These are phyloP conservation scores for Fusarium paranaense DNA, from an alignment of 2,329 filamentous ascomycete genomes.

Conservation along the genomic window DNA sequence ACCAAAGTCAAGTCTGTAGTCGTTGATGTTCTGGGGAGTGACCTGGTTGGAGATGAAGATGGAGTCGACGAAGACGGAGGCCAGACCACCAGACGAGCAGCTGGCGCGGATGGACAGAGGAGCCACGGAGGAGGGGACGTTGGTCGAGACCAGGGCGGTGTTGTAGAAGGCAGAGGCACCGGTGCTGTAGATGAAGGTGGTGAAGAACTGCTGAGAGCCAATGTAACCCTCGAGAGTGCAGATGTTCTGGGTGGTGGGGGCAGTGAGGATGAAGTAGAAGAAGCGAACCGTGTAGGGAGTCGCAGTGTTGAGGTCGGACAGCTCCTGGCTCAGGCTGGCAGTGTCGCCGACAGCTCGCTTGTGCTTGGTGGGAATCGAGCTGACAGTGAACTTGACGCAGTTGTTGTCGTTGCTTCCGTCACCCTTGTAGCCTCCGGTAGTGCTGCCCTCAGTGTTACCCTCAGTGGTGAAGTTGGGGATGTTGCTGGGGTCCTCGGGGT, in stretches of 20 bases:
- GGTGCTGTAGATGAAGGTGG: neutral
- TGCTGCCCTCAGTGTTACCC: neutral
- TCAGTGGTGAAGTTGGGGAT: neutral
- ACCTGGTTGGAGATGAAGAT: constrained; percentile 33
- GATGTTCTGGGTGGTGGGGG: neutral
- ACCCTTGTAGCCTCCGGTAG: neutral
- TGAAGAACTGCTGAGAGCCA: constrained; percentile 4
- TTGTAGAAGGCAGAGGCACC: neutral
- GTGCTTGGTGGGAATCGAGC: neutral
- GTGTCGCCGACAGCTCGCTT: constrained; percentile 8
- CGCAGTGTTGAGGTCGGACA: constrained; percentile 9
- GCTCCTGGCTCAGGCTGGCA: constrained; percentile 3
- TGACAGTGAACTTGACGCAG: constrained; percentile 2
- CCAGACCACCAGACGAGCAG: constrained; percentile 14
- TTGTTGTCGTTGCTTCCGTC: constrained; percentile 11
- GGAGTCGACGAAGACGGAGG: constrained; percentile 19
- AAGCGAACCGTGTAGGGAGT: constrained; percentile 36
- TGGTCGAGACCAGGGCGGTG: constrained; percentile 8
- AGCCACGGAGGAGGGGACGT: neutral
- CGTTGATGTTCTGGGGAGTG: constrained; percentile 23
- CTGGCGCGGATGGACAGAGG: constrained; percentile 17
- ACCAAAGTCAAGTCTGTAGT: constrained; percentile 26
- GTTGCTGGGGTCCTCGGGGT: neutral
- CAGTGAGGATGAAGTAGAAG: constrained; percentile 20
- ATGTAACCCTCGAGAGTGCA: constrained; percentile 29